Evolutionary conservation across 192 early-diverging fungal species (phyloP).

Genomic region (Backusella tuberculispora): DNA sequence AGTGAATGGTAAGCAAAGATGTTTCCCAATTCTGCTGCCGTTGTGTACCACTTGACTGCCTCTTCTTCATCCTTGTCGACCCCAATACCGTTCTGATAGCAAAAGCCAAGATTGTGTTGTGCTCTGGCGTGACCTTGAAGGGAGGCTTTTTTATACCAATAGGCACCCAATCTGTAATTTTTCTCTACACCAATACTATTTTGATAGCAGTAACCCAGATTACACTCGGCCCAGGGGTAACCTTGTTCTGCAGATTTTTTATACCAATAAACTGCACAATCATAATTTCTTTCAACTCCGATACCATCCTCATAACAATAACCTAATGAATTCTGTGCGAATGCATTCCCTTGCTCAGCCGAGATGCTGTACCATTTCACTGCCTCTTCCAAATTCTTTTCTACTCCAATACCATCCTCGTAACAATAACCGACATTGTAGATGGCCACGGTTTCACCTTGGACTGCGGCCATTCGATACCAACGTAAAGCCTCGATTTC

Average conservation of each 20-base stretch:
- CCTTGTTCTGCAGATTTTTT: slow-evolving; percentile 53
- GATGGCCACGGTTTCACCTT: slow-evolving; percentile 57
- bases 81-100: slow-evolving; percentile 84
- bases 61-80: slow-evolving; percentile 56
- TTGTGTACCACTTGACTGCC: slow-evolving; percentile 55
- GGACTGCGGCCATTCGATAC: slow-evolving; percentile 55
- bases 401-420: slow-evolving; percentile 58
- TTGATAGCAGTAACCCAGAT: slow-evolving; percentile 76
- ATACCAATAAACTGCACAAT: slow-evolving; percentile 66
- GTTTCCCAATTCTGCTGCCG: slow-evolving; percentile 50
- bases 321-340: slow-evolving; percentile 80
- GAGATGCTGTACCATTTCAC: slow-evolving; percentile 64
- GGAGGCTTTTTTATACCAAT: slow-evolving; percentile 63
- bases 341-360: slow-evolving; percentile 69
- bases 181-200: slow-evolving; percentile 58
- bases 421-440: slow-evolving; percentile 62
- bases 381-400: slow-evolving; percentile 50
- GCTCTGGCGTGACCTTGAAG: slow-evolving; percentile 54
- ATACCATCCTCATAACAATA: slow-evolving; percentile 81
- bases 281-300: slow-evolving; percentile 54
- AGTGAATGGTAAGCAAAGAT: slow-evolving; percentile 61
- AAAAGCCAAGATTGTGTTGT: slow-evolving; percentile 74
- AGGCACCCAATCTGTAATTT: slow-evolving; percentile 53
- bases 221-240: slow-evolving; percentile 62
- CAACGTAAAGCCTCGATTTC: slow-evolving; percentile 62